Percentiles rank a stretch among this genome's conserved stretches.
Evolutionary conservation across 352 stramenopile genomes (phyloP).

Genomic region (Pythium aristosporum): DNA sequence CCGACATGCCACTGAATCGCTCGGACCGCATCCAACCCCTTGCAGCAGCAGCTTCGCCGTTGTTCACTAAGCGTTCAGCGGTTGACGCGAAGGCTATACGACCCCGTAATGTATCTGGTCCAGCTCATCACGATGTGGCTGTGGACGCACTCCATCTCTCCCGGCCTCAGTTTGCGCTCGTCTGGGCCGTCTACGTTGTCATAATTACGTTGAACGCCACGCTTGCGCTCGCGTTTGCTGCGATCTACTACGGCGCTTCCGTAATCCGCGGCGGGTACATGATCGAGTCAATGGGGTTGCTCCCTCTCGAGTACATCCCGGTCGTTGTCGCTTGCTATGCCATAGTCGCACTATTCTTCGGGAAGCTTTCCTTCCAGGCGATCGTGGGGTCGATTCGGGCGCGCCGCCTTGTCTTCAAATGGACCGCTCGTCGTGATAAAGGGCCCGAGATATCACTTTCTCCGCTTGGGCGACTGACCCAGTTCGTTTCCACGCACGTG

Average conservation of each 20-base stretch:
- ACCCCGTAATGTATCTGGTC: no score
- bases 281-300: constrained; percentile 10
- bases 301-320: constrained; percentile 2
- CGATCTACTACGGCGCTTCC: constrained; percentile 14
- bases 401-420: not conserved
- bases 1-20: no score
- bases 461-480: not conserved
- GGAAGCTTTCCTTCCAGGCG: not conserved
- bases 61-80: no score
- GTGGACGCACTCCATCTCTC: not conserved
- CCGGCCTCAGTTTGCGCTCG: not conserved
- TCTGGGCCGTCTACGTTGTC: constrained; percentile 4
- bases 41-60: no score
- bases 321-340: constrained; percentile 5
- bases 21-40: no score
- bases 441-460: not conserved
- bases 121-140: no score
- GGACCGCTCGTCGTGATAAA: not conserved
- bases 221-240: constrained; percentile 5
- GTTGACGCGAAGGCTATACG: no score
- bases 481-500: not conserved
- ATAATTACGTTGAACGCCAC: constrained; percentile 2
- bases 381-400: constrained; percentile 7
- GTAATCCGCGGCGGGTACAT: constrained; percentile 19
- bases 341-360: not conserved